A percentile compares a stretch with the other conserved stretches of the same genome.
These are phyloP conservation scores for Flaveria ramosissima DNA, from an alignment of 129 eudicot species.

Conservation along the genomic window DNA sequence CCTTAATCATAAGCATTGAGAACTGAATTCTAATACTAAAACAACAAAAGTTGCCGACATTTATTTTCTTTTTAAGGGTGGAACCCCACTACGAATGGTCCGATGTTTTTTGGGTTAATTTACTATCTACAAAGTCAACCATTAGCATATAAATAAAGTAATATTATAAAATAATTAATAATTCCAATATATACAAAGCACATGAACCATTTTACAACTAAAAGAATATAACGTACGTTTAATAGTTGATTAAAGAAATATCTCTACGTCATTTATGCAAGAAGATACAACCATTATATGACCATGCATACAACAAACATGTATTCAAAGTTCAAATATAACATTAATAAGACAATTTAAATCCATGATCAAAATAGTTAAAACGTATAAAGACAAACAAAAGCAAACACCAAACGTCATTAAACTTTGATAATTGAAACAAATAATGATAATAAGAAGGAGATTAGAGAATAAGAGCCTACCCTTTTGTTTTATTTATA, in stretches of 20 bases:
- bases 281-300: neutral
- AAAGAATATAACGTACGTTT: neutral
- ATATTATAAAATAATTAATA: neutral
- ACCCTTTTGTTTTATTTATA: too few species aligned
- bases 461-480: too few species aligned
- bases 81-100: constrained; percentile 40
- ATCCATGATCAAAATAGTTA: neutral
- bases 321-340: neutral
- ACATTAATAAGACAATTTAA: neutral
- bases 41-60: constrained; percentile 38
- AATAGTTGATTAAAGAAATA: neutral
- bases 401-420: neutral
- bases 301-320: too few species aligned
- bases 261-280: too few species aligned
- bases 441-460: neutral
- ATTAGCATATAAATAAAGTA: constrained; percentile 5
- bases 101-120: constrained; percentile 21
- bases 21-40: constrained; percentile 30
- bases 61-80: constrained; percentile 29
- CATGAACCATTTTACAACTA: neutral
- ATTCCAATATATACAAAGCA: neutral
- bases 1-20: constrained; percentile 27
- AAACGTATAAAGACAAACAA: too few species aligned
- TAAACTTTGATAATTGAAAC: neutral
- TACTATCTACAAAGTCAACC: constrained; percentile 30